phyloP scores from a whole-genome alignment of 208 protist species.

The Leishmania arabica region DNA sequence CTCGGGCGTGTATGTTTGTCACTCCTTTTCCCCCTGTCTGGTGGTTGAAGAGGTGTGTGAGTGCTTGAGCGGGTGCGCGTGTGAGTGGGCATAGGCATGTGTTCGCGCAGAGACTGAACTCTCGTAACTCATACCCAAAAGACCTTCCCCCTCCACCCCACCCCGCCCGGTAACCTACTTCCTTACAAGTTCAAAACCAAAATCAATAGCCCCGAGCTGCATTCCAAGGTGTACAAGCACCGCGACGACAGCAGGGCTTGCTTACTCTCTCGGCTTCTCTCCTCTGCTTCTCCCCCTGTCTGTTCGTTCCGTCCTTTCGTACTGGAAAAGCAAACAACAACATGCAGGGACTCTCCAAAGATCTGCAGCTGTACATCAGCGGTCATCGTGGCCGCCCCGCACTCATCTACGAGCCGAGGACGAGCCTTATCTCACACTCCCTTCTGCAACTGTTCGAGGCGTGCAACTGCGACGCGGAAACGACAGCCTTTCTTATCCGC shows the following conservation, averaged over 20 bases:
- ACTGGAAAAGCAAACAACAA: background rate
- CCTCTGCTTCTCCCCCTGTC: background rate
- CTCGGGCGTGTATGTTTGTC: background rate
- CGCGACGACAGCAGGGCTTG: background rate
- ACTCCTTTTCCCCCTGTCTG: background rate
- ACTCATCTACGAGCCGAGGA: conserved; percentile 50
- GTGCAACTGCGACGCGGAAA: conserved; percentile 57
- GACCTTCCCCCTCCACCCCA: background rate
- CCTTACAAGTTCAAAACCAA: background rate
- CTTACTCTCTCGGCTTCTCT: background rate
- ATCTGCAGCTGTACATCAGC: conserved; percentile 38
- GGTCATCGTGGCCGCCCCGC: conserved; percentile 42
- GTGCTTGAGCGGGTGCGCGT: background rate
- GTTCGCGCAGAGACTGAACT: background rate
- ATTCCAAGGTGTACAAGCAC: background rate
- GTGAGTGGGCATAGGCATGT: background rate
- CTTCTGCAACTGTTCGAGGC: conserved; percentile 45
- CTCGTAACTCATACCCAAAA: too few species aligned
- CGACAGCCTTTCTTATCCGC: conserved; percentile 45
- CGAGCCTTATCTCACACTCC: conserved; percentile 33
- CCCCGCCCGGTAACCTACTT: background rate
- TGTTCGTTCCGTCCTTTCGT: background rate
- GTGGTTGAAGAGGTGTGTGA: background rate
- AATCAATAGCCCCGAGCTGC: background rate
- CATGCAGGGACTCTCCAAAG: conserved; percentile 37